Evolutionary conservation across 176 grass and related monocot species (phyloP).

Genomic region (Oryza glumipatula): DNA sequence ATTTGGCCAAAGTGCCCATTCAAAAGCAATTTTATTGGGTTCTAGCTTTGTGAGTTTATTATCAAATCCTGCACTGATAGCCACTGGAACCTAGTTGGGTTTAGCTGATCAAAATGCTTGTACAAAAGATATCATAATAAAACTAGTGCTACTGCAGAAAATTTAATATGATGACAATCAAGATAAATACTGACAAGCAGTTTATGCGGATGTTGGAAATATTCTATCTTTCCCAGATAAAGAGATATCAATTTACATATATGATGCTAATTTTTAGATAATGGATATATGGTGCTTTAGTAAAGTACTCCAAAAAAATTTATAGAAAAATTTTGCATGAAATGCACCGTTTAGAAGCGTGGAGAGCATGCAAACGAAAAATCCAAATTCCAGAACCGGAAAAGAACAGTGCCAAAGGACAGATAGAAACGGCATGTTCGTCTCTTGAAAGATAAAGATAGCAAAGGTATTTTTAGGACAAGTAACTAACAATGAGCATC

Average conservation of each 20-base stretch:
- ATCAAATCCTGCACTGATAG: conserved; percentile 19
- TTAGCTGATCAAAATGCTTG: conserved; percentile 8
- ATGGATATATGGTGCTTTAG: neutral
- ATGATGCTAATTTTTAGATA: neutral
- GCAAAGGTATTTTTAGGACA: neutral
- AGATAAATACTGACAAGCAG: neutral
- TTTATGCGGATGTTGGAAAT: neutral
- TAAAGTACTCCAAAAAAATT: too few species aligned
- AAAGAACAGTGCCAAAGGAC: too few species aligned
- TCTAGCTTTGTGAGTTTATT: conserved; percentile 51
- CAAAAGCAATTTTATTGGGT: conserved; percentile 9
- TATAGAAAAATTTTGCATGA: too few species aligned
- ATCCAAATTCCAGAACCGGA: too few species aligned
- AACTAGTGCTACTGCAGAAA: neutral
- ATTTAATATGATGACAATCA: neutral
- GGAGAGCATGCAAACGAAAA: too few species aligned
- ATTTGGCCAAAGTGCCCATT: neutral
- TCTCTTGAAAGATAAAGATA: neutral
- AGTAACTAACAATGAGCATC: neutral
- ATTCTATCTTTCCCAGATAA: neutral
- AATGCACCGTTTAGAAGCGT: too few species aligned
- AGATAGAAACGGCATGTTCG: too few species aligned
- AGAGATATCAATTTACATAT: neutral
- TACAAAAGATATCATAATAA: neutral
- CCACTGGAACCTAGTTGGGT: conserved; percentile 18